Evolutionary conservation across 371 early-diverging fungal species (phyloP).

Genomic region (Syncephalastrum monosporum): DNA sequence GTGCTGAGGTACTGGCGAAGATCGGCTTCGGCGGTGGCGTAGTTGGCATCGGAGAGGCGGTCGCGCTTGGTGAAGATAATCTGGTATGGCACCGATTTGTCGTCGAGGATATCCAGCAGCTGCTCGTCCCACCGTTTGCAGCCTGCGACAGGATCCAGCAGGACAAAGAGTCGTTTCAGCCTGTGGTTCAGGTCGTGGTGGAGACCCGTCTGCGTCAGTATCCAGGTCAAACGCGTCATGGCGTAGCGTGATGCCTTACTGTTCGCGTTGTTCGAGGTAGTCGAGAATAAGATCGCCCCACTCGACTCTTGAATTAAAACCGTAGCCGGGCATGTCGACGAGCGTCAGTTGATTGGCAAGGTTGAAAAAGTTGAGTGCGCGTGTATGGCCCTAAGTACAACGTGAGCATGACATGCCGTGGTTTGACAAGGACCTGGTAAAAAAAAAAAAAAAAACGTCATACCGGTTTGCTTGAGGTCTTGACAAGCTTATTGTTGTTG

Average conservation of each 20-base stretch:
- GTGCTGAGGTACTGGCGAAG: constrained; percentile 49
- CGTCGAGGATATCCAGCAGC: constrained; percentile 59
- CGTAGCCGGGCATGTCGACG: constrained; percentile 88
- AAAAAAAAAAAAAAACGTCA: background rate
- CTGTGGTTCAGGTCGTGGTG: constrained; percentile 20
- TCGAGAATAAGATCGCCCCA: constrained; percentile 72
- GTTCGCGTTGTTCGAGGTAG: constrained; percentile 58
- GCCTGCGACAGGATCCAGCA: constrained; percentile 70
- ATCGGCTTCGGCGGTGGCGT: constrained; percentile 31
- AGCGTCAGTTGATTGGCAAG: constrained; percentile 55
- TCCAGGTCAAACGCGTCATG: no score
- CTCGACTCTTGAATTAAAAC: constrained; percentile 66
- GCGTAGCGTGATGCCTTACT: constrained; percentile 41
- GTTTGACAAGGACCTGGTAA: background rate
- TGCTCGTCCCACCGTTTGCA: constrained; percentile 63
- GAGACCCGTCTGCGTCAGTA: no score
- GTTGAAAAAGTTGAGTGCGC: constrained; percentile 68
- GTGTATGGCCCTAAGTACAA: constrained; percentile 61
- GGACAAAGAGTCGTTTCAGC: constrained; percentile 60
- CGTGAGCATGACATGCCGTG: background rate
- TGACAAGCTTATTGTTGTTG: constrained; percentile 60
- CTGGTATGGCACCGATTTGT: constrained; percentile 58
- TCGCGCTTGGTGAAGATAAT: constrained; percentile 70
- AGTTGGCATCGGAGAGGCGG: constrained; percentile 45
- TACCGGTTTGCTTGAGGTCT: constrained; percentile 74